Percentiles rank a stretch among this genome's conserved stretches.
Conservation (phyloP, 306 rosid species). For the Parietaria judaica region DNA sequence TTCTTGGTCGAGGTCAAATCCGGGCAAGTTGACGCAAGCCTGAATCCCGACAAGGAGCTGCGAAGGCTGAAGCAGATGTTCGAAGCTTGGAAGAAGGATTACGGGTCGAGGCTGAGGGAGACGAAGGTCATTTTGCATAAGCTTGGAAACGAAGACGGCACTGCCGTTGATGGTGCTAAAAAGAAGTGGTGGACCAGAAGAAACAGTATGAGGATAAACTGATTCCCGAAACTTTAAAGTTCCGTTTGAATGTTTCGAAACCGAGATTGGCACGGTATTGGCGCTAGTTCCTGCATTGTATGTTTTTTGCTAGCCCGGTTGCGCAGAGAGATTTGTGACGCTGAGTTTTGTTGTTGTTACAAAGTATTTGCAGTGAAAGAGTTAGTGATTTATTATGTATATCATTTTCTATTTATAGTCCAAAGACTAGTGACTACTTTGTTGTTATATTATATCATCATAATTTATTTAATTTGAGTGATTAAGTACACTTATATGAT, state of each 20-base stretch:
- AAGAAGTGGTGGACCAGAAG: constrained; percentile 97
- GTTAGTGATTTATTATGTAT: constrained; percentile 22
- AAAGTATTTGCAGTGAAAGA: constrained; percentile 4
- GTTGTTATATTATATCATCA: constrained; percentile 2
- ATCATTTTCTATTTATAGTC: constrained; percentile 17
- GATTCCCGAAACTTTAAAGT: constrained; percentile 16
- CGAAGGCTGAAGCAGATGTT: constrained; percentile 95
- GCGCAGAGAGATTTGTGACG: constrained; percentile 18
- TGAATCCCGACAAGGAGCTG: constrained; percentile 84
- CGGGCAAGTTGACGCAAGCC: constrained; percentile 89
- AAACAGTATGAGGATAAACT: constrained; percentile 81
- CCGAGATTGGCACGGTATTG: constrained; percentile 28
- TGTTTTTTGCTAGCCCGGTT: constrained; percentile 28
- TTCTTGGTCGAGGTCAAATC: constrained; percentile 99
- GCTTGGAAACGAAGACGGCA: constrained; percentile 79
- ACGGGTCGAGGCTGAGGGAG: constrained; percentile 73
- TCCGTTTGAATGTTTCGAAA: constrained; percentile 9
- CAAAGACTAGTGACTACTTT: constrained; percentile 11
- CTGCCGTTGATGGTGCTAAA: constrained; percentile 48
- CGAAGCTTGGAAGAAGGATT: constrained; percentile 97
- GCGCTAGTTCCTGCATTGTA: constrained; percentile 29
- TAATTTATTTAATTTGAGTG: neutral
- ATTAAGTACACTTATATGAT: neutral
- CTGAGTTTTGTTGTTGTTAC: constrained; percentile 24
- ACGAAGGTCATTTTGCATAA: constrained; percentile 73